Percentiles rank a stretch among this genome's conserved stretches.
Evolutionary conservation across 176 grass and related monocot genomes (phyloP).

Genomic region (Phoenix dactylifera): DNA sequence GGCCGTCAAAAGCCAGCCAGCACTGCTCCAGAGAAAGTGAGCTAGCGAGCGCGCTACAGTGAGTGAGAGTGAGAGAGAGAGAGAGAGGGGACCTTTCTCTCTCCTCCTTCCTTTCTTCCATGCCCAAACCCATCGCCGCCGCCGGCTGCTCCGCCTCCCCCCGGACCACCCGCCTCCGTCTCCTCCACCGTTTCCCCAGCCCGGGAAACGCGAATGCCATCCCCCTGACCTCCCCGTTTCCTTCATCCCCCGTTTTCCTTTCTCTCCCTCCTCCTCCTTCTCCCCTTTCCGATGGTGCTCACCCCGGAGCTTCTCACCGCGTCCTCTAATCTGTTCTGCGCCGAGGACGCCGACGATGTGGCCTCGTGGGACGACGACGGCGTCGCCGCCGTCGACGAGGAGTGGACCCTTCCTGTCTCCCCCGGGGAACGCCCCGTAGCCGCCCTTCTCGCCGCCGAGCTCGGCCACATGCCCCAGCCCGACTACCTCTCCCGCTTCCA

Average conservation of each 20-base stretch:
- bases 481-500: constrained; percentile 31
- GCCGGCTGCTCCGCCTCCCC: constrained; percentile 9
- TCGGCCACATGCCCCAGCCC: constrained; percentile 18
- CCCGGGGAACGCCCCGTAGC: constrained; percentile 1
- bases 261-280: background rate
- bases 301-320: constrained; percentile 2
- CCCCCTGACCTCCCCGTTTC: no score
- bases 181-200: background rate
- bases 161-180: constrained; percentile 3
- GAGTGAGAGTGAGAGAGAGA: constrained; percentile 11
- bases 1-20: constrained; percentile 19
- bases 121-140: constrained; percentile 17
- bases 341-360: constrained; percentile 30
- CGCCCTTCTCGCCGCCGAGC: constrained; percentile 23
- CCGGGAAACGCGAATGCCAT: constrained; percentile 1
- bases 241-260: no score
- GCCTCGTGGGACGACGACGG: constrained; percentile 15
- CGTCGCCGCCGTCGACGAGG: background rate
- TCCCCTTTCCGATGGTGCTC: background rate
- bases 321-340: constrained; percentile 32
- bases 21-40: background rate
- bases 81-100: constrained; percentile 8
- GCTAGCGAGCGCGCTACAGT: no score
- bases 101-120: constrained; percentile 15
- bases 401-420: constrained; percentile 3